Percentiles rank a stretch among this genome's conserved stretches.
phyloP scores from a whole-genome alignment of 2,329 filamentous ascomycete genomes.

The Aspergillus aculeatinus region DNA sequence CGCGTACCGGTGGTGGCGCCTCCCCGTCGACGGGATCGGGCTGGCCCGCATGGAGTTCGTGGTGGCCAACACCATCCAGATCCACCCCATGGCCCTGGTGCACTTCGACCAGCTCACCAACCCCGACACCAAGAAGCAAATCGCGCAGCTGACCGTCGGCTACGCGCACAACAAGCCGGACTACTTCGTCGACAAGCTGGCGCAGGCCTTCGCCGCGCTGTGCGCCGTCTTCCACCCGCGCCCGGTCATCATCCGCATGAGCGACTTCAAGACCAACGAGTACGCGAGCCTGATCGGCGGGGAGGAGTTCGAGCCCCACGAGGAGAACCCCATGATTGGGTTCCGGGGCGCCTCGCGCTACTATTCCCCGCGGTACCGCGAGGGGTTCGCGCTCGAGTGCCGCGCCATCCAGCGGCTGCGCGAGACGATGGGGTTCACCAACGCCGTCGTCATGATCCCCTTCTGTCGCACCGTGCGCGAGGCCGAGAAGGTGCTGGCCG shows the following conservation, averaged over 20 bases:
- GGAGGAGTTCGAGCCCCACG: conserved; percentile 39
- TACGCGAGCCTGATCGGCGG: conserved; percentile 43
- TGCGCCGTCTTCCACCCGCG: conserved; percentile 41
- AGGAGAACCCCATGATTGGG: conserved; percentile 46
- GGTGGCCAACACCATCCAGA: conserved; percentile 38
- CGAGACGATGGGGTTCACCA: conserved; percentile 39
- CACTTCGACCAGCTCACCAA: conserved; percentile 35
- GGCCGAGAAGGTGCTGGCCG: conserved; percentile 34
- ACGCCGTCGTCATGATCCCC: conserved; percentile 42
- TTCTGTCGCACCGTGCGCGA: conserved; percentile 41
- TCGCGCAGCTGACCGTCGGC: conserved; percentile 29
- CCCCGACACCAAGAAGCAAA: conserved; percentile 24
- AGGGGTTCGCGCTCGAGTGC: conserved; percentile 44
- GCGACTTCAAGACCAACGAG: conserved; percentile 46
- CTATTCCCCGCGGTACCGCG: conserved; percentile 41
- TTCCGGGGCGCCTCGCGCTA: conserved; percentile 45
- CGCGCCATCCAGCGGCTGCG: conserved; percentile 40
- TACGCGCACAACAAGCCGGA: conserved; percentile 36
- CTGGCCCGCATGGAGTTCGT: conserved; percentile 45
- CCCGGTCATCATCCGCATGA: conserved; percentile 42
- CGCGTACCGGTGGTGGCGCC: conserved; percentile 43
- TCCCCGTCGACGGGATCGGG: conserved; percentile 41
- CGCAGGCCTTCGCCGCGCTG: conserved; percentile 38
- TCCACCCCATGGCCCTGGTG: conserved; percentile 41
- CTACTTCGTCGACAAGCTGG: conserved; percentile 41